A percentile compares a stretch with the other conserved stretches of the same genome.
Conservation (phyloP, 2,329 filamentous ascomycete genomes). For the Paradendryphiella salina region DNA sequence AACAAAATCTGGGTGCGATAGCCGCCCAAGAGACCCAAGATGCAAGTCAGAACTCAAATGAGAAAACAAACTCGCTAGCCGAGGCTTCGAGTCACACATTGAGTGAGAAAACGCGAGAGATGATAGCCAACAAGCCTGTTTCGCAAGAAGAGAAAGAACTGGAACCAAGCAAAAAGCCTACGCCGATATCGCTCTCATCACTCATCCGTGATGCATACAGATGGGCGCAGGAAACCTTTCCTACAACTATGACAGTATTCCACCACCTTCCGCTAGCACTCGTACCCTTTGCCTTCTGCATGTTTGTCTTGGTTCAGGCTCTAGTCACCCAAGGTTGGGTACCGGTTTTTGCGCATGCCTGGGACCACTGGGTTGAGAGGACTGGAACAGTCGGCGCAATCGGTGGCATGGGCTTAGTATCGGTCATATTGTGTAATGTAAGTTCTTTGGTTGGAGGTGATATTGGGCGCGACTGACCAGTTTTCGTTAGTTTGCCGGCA, state of each 20-base stretch:
- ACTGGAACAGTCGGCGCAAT: constrained; percentile 70
- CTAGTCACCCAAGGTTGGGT: constrained; percentile 76
- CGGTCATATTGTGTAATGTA: constrained; percentile 72
- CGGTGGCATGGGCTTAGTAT: constrained; percentile 73
- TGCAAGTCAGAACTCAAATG: constrained; percentile 6
- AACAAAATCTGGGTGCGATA: constrained; percentile 12
- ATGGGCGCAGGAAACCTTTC: constrained; percentile 73
- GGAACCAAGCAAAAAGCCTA: constrained; percentile 1
- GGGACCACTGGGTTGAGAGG: constrained; percentile 71
- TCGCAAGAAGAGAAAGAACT: constrained; percentile 12
- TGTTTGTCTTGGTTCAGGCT: constrained; percentile 75
- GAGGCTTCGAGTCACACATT: constrained; percentile 5
- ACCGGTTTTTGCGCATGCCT: constrained; percentile 70
- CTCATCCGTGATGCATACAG: constrained; percentile 51
- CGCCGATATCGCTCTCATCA: constrained; percentile 58
- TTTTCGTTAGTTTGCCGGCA: constrained; percentile 66
- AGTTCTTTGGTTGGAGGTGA: constrained; percentile 40
- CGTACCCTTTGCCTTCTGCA: constrained; percentile 71
- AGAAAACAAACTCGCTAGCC: constrained; percentile 13
- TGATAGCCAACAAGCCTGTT: neutral
- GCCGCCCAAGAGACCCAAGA: constrained; percentile 1
- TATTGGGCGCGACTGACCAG: no score
- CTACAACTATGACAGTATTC: constrained; percentile 67
- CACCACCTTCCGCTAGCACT: constrained; percentile 68
- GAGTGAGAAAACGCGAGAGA: constrained; percentile 5